A percentile compares a stretch with the other conserved stretches of the same genome.
These are phyloP conservation scores for Przewalskia tangutica DNA, from an alignment of 257 asterid species.

Conservation along the genomic window DNA sequence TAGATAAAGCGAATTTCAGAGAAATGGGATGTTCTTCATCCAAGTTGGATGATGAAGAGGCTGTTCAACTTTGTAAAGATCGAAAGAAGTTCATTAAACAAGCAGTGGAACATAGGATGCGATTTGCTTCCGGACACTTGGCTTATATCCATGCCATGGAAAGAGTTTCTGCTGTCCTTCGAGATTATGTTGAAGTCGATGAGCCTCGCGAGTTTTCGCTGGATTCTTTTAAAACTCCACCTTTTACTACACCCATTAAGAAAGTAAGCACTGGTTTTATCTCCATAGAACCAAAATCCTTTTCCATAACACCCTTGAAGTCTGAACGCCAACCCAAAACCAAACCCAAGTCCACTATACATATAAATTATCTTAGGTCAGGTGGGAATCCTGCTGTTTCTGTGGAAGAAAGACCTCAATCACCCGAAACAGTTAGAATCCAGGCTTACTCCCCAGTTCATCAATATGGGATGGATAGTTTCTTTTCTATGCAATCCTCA, in stretches of 20 bases:
- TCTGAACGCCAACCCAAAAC: slow-evolving; percentile 22
- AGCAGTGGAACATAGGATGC: slow-evolving; percentile 77
- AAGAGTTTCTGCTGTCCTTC: slow-evolving; percentile 76
- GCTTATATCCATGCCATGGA: slow-evolving; percentile 79
- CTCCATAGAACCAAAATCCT: slow-evolving; percentile 57
- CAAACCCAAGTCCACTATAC: slow-evolving; percentile 27
- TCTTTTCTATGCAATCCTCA: slow-evolving; percentile 54
- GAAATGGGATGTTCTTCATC: slow-evolving; percentile 96
- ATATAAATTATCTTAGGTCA: slow-evolving; percentile 51
- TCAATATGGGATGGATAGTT: slow-evolving; percentile 61
- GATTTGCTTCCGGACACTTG: slow-evolving; percentile 73
- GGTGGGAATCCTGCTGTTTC: slow-evolving; percentile 66
- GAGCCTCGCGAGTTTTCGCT: slow-evolving; percentile 67
- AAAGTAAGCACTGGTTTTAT: slow-evolving; percentile 52
- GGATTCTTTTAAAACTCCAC: slow-evolving; percentile 45
- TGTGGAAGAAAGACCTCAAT: slow-evolving; percentile 68
- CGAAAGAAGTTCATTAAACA: slow-evolving; percentile 77
- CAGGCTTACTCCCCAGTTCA: slow-evolving; percentile 59
- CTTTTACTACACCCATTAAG: slow-evolving; percentile 40
- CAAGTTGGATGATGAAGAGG: slow-evolving; percentile 87
- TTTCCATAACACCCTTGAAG: slow-evolving; percentile 37
- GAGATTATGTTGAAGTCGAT: slow-evolving; percentile 76
- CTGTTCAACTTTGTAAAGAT: slow-evolving; percentile 81
- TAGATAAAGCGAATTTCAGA: slow-evolving; percentile 1
- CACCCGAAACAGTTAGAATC: slow-evolving; percentile 70